A percentile compares a stretch with the other conserved stretches of the same genome.
Evolutionary conservation across 257 asterid genomes (phyloP).

Genomic region (Haberlea rhodopensis): DNA sequence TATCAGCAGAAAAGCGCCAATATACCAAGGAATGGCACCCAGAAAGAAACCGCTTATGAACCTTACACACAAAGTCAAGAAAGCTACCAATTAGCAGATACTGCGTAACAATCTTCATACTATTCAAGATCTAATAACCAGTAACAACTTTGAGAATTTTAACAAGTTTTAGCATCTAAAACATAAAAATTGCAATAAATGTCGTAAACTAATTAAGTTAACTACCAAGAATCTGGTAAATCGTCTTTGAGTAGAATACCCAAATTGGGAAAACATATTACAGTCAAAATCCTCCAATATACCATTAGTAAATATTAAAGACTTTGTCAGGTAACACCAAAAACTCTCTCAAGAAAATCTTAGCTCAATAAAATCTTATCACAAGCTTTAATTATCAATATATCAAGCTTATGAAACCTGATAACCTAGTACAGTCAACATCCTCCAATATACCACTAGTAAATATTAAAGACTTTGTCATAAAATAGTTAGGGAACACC

Average conservation of each 20-base stretch:
- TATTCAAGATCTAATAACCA: not conserved
- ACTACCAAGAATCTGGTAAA: conserved; percentile 3
- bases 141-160: not conserved
- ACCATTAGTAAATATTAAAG: not conserved
- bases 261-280: not conserved
- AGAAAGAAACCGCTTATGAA: conserved; percentile 76
- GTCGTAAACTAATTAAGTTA: conserved; percentile 10
- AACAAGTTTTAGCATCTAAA: not conserved
- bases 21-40: conserved; percentile 89
- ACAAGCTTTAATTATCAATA: no score
- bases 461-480: no score
- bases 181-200: conserved; percentile 5
- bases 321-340: no score
- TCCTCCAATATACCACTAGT: not conserved
- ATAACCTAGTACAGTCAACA: not conserved
- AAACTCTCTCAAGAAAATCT: no score
- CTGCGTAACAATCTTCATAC: not conserved
- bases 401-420: no score
- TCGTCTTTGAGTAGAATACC: not conserved
- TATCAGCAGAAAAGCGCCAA: conserved; percentile 72
- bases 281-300: not conserved
- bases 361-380: no score
- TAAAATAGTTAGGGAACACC: not conserved
- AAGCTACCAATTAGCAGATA: conserved; percentile 10
- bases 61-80: conserved; percentile 39